Conservation (phyloP, 768 basidiomycete genomes). For the Chalciporus sphaerocephalus region DNA sequence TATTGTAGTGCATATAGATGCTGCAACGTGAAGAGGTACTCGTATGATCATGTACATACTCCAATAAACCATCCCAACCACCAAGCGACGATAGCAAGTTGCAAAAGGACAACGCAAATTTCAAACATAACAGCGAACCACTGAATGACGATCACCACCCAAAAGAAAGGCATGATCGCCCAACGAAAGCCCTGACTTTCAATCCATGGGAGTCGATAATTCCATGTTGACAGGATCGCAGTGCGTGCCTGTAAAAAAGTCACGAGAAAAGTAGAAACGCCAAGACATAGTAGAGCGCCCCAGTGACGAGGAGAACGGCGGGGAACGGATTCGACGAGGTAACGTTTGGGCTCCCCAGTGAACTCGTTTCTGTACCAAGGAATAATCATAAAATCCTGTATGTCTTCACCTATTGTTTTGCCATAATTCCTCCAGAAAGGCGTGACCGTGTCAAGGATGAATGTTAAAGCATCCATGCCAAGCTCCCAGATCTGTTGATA, state of each 20-base stretch:
- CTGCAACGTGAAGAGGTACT: background rate
- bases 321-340: constrained; percentile 55
- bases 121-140: constrained; percentile 66
- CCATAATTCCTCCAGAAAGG: constrained; percentile 82
- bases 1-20: constrained; percentile 14
- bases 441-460: constrained; percentile 70
- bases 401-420: constrained; percentile 75
- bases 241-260: constrained; percentile 55
- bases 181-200: constrained; percentile 60
- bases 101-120: constrained; percentile 49
- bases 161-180: constrained; percentile 59
- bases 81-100: constrained; percentile 61
- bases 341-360: constrained; percentile 69
- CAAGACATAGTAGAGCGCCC: constrained; percentile 55
- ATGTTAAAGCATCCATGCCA: constrained; percentile 71
- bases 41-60: constrained; percentile 34
- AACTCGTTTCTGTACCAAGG: constrained; percentile 83
- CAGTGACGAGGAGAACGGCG: constrained; percentile 64
- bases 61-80: constrained; percentile 72
- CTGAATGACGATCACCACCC: constrained; percentile 58
- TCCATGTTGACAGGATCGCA: constrained; percentile 49
- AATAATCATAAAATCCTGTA: constrained; percentile 76
- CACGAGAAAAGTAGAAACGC: constrained; percentile 42
- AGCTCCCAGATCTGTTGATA: constrained; percentile 82
- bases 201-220: constrained; percentile 56